phyloP scores from a whole-genome alignment of 108 stramenopile species.

The Cylindrotheca closterium region DNA sequence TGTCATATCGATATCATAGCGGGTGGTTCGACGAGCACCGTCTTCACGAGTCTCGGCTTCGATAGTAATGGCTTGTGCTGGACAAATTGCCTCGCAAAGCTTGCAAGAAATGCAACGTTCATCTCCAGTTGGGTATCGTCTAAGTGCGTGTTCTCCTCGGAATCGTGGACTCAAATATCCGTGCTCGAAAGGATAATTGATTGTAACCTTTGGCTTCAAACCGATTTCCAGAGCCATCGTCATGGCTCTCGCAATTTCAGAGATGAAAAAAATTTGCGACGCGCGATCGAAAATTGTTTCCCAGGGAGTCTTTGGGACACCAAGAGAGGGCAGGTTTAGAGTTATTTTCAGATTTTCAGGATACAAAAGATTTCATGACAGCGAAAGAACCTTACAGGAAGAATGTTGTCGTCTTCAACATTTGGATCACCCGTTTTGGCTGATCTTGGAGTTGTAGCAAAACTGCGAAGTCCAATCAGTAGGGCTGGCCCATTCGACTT shows the following conservation, averaged over 20 bases:
- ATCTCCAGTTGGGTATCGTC: conserved; percentile 98
- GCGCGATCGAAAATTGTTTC: conserved; percentile 82
- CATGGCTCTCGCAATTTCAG: conserved; percentile 86
- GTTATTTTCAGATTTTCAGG: neutral
- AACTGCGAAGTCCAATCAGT: conserved; percentile 7
- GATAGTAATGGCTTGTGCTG: conserved; percentile 99
- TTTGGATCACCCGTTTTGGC: conserved; percentile 28
- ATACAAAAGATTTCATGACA: neutral
- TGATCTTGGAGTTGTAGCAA: conserved; percentile 38
- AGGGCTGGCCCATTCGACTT: neutral
- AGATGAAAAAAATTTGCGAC: conserved; percentile 88
- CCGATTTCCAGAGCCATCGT: conserved; percentile 78
- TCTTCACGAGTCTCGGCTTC: conserved; percentile 94
- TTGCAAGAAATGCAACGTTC: conserved; percentile 99
- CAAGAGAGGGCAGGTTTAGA: too few relatives aligned
- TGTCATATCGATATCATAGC: conserved; percentile 99
- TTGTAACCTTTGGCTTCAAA: conserved; percentile 91
- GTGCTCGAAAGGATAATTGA: conserved; percentile 99
- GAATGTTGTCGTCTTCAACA: conserved; percentile 38
- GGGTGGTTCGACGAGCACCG: conserved; percentile 95
- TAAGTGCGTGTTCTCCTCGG: conserved; percentile 97
- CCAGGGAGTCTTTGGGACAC: conserved; percentile 65
- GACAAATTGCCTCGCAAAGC: conserved; percentile 99
- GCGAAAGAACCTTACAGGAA: conserved; percentile 34
- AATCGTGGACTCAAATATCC: conserved; percentile 96